These are phyloP conservation scores for Vitellaria paradoxa DNA, from an alignment of 179 eudicot species.

Conservation along the genomic window DNA sequence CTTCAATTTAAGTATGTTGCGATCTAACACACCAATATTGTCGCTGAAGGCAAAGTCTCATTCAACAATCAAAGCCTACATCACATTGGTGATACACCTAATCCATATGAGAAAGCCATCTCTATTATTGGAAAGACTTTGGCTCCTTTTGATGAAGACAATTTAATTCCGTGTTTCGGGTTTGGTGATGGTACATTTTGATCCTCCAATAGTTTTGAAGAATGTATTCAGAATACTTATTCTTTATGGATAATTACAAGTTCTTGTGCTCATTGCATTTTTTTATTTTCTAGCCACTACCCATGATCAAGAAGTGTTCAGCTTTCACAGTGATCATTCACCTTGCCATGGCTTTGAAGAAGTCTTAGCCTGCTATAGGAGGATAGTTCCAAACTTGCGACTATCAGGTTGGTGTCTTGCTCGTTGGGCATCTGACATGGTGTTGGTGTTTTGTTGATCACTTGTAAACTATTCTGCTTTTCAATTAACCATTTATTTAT, in stretches of 20 bases:
- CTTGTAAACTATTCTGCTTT: constrained; percentile 7
- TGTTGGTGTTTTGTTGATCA: neutral
- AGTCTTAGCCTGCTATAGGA: constrained; percentile 67
- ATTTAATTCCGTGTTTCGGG: constrained; percentile 58
- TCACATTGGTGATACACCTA: constrained; percentile 36
- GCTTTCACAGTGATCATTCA: constrained; percentile 67
- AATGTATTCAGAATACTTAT: neutral
- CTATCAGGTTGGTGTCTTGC: constrained; percentile 54
- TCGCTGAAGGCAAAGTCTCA: constrained; percentile 53
- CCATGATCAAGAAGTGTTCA: constrained; percentile 85
- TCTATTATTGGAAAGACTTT: constrained; percentile 49
- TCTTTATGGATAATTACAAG: neutral
- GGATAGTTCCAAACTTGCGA: constrained; percentile 61
- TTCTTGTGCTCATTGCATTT: neutral
- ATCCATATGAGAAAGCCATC: constrained; percentile 62
- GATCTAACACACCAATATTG: constrained; percentile 22
- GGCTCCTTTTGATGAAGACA: constrained; percentile 58
- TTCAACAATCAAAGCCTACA: constrained; percentile 55
- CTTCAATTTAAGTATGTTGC: neutral
- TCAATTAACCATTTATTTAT: neutral
- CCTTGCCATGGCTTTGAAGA: constrained; percentile 87
- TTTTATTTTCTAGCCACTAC: constrained; percentile 53
- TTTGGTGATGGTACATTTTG: constrained; percentile 48
- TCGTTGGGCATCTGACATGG: neutral
- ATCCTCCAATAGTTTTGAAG: neutral